Evolutionary conservation across 805 yeast genomes (phyloP).

Genomic region (Kodamaea restingae): DNA sequence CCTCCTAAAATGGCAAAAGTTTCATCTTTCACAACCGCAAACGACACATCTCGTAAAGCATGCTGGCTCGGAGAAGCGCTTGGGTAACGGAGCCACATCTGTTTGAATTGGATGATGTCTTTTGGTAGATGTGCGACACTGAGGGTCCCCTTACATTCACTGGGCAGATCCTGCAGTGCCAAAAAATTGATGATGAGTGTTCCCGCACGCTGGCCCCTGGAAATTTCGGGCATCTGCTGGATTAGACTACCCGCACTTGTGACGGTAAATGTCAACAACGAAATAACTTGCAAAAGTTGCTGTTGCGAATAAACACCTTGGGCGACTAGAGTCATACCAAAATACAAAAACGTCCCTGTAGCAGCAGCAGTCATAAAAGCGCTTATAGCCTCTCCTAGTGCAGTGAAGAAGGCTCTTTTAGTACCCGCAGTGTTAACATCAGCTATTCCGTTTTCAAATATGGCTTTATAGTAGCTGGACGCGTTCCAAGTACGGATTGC

Average conservation of each 20-base stretch:
- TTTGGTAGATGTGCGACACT: conserved; percentile 18
- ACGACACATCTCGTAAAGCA: conserved; percentile 40
- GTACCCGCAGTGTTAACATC: conserved; percentile 38
- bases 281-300: conserved; percentile 65
- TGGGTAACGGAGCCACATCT: conserved; percentile 51
- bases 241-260: conserved; percentile 58
- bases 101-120: conserved; percentile 35
- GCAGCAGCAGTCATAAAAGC: conserved; percentile 53
- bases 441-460: conserved; percentile 29
- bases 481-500: conserved; percentile 61
- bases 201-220: conserved; percentile 76
- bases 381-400: conserved; percentile 61
- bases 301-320: conserved; percentile 48
- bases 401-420: conserved; percentile 55
- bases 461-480: conserved; percentile 41
- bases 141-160: conserved; percentile 35
- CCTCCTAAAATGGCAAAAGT: conserved; percentile 72
- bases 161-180: conserved; percentile 25
- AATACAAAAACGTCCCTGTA: conserved; percentile 72
- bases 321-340: conserved; percentile 72
- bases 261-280: conserved; percentile 70
- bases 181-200: conserved; percentile 43
- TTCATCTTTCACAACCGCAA: conserved; percentile 44
- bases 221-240: conserved; percentile 69
- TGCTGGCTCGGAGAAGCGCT: conserved; percentile 18